Base-by-base conservation (phyloP, 1,284 basidiomycete genomes). In the Trichosporon sp. region DNA sequence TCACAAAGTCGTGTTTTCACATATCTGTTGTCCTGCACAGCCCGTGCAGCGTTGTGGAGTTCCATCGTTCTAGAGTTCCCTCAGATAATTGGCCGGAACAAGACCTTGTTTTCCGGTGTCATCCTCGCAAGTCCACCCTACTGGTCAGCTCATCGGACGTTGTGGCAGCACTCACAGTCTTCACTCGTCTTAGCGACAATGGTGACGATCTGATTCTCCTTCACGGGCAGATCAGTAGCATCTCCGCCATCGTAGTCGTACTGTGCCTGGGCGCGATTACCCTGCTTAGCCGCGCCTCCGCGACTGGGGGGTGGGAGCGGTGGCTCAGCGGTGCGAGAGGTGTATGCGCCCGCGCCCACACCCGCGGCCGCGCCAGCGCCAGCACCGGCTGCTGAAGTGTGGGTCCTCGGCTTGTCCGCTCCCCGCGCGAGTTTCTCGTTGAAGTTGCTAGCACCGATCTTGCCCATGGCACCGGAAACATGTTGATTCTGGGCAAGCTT, bases 121-220 rank as follows among this genome's bases (percentile, higher is more conserved):
- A 61, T 78, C 76, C 59, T 76, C 71, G 56, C 78, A 79, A 52
- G 73, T 79, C 78, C 78, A 79, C 78, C 77, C 77, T 78, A 61
- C 0, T 14, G 4, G 56, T 64, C 60, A 58, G 49, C 59, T 23
- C n/a, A n/a, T 32, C 8, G 23, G 8, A 7, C 33, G 16, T 4
- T 2, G 11, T 8, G n/a, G 9, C 13, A 13, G 16, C 29, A 72
- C 77, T 70, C 56, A 78, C 78, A 79, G 60, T 79, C 78, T 1
- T 58, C 65, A 31, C 73, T 74, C 19, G 76, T 77, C 74, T 75
- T 77, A 37, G 73, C 74, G 9, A 76, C 52, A 31, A 79, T 68
- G 59, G 71, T 77, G 9, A 79, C 73, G n/a, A 77, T 67, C 68
- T 79, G 74, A 19, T 70, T 69, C 13, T 67, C 65, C 49, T 75